These are phyloP conservation scores for Tylopilus subfusipes DNA, from an alignment of 768 basidiomycete species.

Conservation along the genomic window DNA sequence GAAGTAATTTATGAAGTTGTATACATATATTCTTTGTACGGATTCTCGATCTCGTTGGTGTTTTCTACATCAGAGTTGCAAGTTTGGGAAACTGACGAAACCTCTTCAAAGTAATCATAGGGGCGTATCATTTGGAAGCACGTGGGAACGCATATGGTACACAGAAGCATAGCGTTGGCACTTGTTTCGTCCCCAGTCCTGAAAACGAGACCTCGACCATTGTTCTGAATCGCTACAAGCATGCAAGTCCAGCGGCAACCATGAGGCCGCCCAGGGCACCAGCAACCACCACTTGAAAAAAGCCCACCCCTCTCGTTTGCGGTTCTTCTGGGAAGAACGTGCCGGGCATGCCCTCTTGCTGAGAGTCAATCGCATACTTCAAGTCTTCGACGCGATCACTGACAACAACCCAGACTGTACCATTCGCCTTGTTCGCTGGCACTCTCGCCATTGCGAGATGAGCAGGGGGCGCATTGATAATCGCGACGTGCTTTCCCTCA, in stretches of 20 bases:
- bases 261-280: slow-evolving; percentile 32
- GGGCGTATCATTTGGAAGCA: slow-evolving; percentile 15
- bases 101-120: not conserved
- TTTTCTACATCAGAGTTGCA: not conserved
- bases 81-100: no score
- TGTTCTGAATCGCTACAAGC: slow-evolving; percentile 29
- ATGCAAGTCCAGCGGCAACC: slow-evolving; percentile 30
- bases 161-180: slow-evolving; percentile 8
- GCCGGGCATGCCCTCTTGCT: slow-evolving; percentile 32
- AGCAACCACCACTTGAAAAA: slow-evolving; percentile 33
- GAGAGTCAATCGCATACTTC: slow-evolving; percentile 31
- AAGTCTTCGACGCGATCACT: slow-evolving; percentile 33
- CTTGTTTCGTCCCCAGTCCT: not conserved
- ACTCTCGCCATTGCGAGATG: slow-evolving; percentile 22
- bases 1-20: slow-evolving; percentile 14
- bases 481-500: slow-evolving; percentile 32
- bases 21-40: not conserved
- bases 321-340: slow-evolving; percentile 22
- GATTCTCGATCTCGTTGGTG: not conserved
- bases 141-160: slow-evolving; percentile 12
- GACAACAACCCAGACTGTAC: slow-evolving; percentile 31
- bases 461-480: slow-evolving; percentile 25
- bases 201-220: not conserved
- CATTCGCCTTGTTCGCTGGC: slow-evolving; percentile 14
- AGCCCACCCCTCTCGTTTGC: slow-evolving; percentile 18